Base-by-base conservation (phyloP, 768 basidiomycete species). In the Pleurotus platypus region DNA sequence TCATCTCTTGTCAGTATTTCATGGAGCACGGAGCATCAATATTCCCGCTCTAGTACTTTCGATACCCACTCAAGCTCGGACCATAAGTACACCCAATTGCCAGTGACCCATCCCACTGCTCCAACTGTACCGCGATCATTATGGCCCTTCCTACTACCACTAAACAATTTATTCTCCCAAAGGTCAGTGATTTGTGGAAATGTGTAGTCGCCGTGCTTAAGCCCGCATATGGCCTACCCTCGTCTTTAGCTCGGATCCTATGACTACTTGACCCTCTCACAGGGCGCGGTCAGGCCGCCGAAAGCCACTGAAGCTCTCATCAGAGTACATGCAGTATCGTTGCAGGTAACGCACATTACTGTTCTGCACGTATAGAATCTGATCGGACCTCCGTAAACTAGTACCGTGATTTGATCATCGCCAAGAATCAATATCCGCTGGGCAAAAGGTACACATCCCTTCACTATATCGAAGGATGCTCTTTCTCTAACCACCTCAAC, bases 301-400 rank as follows among this genome's bases (percentile, higher is more conserved):
- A 75, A 71, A 49, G 65, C 78, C 1, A 72, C 66, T 20, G 78
- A 86, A 55, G 84, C 83, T 7, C 72, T 84, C 24, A 77, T 85
- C 60, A 81, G 80, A 62, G 70, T 80, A 8, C 78, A 80, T 56
- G 80, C 82, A 0, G 82, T 83, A 13, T 85, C 84, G 30, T 69
- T 85, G 7, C 79, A 83, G 68, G 78, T 77, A 54, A 22, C 62
- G 38, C 38, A 48, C 15, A 40, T 37, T 22, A 24, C 7, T 49
- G 55, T 57, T 39, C 8, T 15, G 16, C 24, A 13, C 0, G n/a
- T 16, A n/a, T 24, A 3, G 26, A 8, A 2, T 37, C 22, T 6
- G 24, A 18, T 20, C 24, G 22, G 7, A 24, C 13, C 9, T 12
- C 48, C 48, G 30, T 11, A 9, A 9, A 35, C 30, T 35, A 80